Evolutionary conservation across 352 stramenopile genomes (phyloP).

Genomic region (Globisporangium nagaii): DNA sequence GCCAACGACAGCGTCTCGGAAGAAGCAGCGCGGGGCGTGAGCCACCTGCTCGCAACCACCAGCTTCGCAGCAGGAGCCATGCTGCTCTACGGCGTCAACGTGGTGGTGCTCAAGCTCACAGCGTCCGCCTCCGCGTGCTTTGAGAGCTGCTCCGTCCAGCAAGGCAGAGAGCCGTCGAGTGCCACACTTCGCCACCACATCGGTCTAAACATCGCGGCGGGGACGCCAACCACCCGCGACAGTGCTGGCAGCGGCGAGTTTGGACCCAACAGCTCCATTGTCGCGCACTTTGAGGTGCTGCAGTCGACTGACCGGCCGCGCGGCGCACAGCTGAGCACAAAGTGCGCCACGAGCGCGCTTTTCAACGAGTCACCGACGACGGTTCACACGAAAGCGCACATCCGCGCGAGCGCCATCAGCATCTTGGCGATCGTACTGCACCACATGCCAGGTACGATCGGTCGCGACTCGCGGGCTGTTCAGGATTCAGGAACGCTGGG

Average conservation of each 20-base stretch:
- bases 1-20: neutral
- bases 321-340: neutral
- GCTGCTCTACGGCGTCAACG: neutral
- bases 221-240: no score
- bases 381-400: neutral
- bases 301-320: neutral
- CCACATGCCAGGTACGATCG: slow-evolving; percentile 1
- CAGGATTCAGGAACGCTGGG: no score
- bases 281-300: neutral
- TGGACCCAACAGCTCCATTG: neutral
- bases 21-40: neutral
- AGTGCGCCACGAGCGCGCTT: neutral
- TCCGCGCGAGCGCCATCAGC: neutral
- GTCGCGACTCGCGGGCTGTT: no score
- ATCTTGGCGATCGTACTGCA: neutral
- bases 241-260: neutral
- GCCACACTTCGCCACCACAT: neutral
- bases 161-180: neutral
- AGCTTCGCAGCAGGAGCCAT: neutral
- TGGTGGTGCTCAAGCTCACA: neutral
- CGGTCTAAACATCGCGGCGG: neutral
- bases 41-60: neutral
- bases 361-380: neutral
- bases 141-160: neutral
- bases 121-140: neutral